phyloP scores from a whole-genome alignment of 768 basidiomycete species.

The Amanita molliuscula region DNA sequence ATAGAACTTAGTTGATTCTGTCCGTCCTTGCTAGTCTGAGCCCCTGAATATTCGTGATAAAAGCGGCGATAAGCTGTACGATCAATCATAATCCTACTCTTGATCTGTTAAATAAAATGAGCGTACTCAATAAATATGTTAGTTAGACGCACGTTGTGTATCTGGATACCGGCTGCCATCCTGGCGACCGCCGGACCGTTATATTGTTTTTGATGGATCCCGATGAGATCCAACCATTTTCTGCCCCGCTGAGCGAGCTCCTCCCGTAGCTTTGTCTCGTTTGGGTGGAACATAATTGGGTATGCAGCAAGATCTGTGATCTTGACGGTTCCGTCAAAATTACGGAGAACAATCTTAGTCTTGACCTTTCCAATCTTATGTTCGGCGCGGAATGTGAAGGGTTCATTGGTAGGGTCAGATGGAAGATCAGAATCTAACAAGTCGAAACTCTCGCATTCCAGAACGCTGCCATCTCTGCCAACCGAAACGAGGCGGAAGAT shows the following conservation, averaged over 20 bases:
- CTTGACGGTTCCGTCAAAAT: conserved; percentile 39
- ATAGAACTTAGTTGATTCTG: not conserved
- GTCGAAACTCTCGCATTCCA: conserved; percentile 42
- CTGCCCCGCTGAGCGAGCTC: conserved; percentile 36
- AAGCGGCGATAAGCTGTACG: conserved; percentile 41
- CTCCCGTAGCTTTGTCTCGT: conserved; percentile 30
- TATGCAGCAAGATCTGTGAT: conserved; percentile 41
- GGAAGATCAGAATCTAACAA: conserved; percentile 25
- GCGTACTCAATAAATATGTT: not conserved
- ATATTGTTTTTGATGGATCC: conserved; percentile 47
- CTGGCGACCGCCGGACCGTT: conserved; percentile 39
- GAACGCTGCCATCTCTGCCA: conserved; percentile 27
- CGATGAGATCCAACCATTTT: conserved; percentile 45
- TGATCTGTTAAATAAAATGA: conserved; percentile 25
- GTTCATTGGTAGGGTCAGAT: not conserved
- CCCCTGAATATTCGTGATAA: conserved; percentile 41
- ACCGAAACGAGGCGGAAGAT: conserved; percentile 36
- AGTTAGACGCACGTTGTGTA: conserved; percentile 34
- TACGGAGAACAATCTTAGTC: conserved; percentile 27
- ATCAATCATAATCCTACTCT: conserved; percentile 53
- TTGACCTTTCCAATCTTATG: conserved; percentile 25
- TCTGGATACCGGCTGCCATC: conserved; percentile 23
- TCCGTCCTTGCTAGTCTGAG: conserved; percentile 15
- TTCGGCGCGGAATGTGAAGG: not conserved
- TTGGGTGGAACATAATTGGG: conserved; percentile 41